These are phyloP conservation scores for Inonotus obliquus DNA, from an alignment of 1,284 basidiomycete species.

Conservation along the genomic window DNA sequence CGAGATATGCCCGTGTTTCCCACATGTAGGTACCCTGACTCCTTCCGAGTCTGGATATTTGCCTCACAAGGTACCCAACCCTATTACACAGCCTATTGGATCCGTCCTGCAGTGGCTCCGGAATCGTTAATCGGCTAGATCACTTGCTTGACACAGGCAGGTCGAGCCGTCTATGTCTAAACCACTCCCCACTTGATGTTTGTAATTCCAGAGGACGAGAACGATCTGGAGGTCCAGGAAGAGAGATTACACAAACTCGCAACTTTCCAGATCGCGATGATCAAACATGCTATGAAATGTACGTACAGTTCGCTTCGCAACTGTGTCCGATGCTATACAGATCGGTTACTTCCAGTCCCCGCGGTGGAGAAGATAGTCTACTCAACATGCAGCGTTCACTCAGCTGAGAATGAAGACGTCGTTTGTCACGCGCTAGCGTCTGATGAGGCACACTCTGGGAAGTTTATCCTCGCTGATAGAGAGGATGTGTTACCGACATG, in stretches of 20 bases:
- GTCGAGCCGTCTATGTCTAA: not conserved
- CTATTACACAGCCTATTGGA: conserved; percentile 65
- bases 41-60: conserved; percentile 1
- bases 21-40: conserved; percentile 64
- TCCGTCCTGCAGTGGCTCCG: conserved; percentile 91
- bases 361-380: conserved; percentile 76
- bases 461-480: conserved; percentile 66
- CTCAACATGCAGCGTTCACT: conserved; percentile 93
- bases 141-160: conserved; percentile 70
- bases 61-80: conserved; percentile 3
- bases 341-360: conserved; percentile 42
- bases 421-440: conserved; percentile 69
- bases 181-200: conserved; percentile 16
- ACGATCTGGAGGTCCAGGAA: conserved; percentile 46
- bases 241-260: conserved; percentile 79
- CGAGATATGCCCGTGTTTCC: conserved; percentile 61
- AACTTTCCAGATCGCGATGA: conserved; percentile 87
- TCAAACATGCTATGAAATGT: conserved; percentile 95
- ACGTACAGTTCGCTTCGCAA: conserved; percentile 25
- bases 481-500: conserved; percentile 70
- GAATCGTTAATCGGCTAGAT: conserved; percentile 87
- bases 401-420: conserved; percentile 87
- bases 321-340: not conserved
- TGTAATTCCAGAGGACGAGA: conserved; percentile 35
- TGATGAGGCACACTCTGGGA: conserved; percentile 52